Evolutionary conservation across 345 rosid genomes (phyloP).

Genomic region (Lepidium sativum): DNA sequence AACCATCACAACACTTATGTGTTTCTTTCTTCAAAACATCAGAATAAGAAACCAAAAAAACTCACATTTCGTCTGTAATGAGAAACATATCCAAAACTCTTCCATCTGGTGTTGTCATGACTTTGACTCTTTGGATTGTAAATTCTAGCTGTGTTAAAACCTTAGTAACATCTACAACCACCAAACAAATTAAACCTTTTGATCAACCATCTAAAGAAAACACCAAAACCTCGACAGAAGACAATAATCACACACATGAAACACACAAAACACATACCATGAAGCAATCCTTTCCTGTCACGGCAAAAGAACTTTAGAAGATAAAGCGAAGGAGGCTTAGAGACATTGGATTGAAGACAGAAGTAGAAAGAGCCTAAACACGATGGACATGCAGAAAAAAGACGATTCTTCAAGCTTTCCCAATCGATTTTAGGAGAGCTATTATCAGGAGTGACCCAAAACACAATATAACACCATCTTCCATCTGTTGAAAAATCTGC

Average conservation of each 20-base stretch:
- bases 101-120: conserved; percentile 67
- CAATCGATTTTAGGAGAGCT: conserved; percentile 36
- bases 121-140: conserved; percentile 66
- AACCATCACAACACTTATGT: not conserved
- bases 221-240: not conserved
- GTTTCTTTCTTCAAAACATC: not conserved
- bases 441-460: conserved; percentile 47
- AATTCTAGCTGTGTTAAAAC: conserved; percentile 51
- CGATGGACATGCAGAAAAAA: conserved; percentile 51
- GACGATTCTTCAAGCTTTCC: conserved; percentile 55
- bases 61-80: conserved; percentile 60
- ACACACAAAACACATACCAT: conserved; percentile 32
- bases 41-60: not conserved
- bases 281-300: conserved; percentile 57
- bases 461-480: conserved; percentile 66
- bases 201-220: not conserved
- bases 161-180: conserved; percentile 48
- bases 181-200: not conserved
- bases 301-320: conserved; percentile 51
- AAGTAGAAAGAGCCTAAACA: conserved; percentile 32
- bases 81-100: conserved; percentile 61
- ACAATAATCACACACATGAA: not conserved
- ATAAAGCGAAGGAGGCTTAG: conserved; percentile 41
- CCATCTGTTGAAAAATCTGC: conserved; percentile 80
- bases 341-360: conserved; percentile 26